These are phyloP conservation scores for Wilcoxina mikolae DNA, from an alignment of 495 filamentous ascomycete genomes.

Conservation along the genomic window DNA sequence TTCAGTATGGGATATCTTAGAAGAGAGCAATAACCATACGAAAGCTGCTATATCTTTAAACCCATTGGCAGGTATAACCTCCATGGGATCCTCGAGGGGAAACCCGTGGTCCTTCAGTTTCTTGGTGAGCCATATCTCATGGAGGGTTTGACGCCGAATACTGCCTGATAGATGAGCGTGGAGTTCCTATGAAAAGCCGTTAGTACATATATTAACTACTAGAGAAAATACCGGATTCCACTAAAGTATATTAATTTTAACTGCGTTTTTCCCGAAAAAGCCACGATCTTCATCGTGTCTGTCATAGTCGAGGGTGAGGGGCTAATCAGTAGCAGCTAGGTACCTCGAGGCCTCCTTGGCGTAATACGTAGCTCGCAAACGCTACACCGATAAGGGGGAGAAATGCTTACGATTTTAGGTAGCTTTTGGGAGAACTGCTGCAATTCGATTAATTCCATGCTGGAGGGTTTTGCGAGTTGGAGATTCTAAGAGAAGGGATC, in stretches of 20 bases:
- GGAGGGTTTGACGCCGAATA: constrained; percentile 58
- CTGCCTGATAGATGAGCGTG: constrained; percentile 76
- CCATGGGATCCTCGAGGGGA: constrained; percentile 49
- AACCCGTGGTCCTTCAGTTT: constrained; percentile 36
- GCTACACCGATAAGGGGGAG: neutral
- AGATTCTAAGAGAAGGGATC: no score
- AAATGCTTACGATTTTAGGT: constrained; percentile 21
- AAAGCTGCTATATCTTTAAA: constrained; percentile 59
- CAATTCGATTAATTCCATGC: no score
- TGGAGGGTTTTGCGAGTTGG: no score
- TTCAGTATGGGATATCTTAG: constrained; percentile 2
- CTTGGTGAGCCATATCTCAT: constrained; percentile 57
- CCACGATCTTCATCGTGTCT: no score
- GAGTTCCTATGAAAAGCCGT: constrained; percentile 45
- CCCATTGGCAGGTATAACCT: constrained; percentile 56
- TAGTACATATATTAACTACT: no score
- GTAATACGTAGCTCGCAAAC: no score
- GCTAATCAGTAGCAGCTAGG: constrained; percentile 3
- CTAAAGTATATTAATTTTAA: no score
- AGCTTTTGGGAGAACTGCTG: constrained; percentile 12
- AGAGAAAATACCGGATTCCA: no score
- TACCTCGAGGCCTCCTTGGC: neutral
- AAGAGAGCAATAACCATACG: constrained; percentile 18
- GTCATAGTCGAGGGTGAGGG: no score
- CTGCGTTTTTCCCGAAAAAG: no score